Evolutionary conservation across 805 yeast genomes (phyloP).

Genomic region (Candida tammaniensis): DNA sequence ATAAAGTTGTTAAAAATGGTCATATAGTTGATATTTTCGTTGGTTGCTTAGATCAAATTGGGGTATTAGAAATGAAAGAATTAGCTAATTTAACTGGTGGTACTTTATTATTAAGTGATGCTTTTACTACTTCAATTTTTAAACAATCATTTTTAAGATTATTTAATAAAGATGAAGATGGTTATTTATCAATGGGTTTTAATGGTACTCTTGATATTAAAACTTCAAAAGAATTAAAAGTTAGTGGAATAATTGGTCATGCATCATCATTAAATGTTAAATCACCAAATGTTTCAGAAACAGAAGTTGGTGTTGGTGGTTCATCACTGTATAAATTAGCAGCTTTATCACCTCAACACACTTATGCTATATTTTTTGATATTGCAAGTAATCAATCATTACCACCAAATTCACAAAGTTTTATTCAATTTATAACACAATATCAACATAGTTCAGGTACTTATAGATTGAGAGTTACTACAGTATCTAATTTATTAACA

Average conservation of each 20-base stretch:
- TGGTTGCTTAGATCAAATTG: constrained; percentile 70
- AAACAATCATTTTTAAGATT: constrained; percentile 60
- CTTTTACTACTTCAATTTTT: constrained; percentile 65
- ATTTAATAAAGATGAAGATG: constrained; percentile 36
- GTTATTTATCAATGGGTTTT: constrained; percentile 48
- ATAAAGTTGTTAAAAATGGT: constrained; percentile 46
- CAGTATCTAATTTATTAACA: constrained; percentile 45
- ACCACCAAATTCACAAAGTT: constrained; percentile 28
- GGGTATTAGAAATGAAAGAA: constrained; percentile 63
- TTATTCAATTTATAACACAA: constrained; percentile 54
- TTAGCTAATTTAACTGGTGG: constrained; percentile 62
- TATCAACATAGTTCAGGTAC: constrained; percentile 63
- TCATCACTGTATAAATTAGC: constrained; percentile 84
- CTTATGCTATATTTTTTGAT: constrained; percentile 60
- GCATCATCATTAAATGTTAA: constrained; percentile 59
- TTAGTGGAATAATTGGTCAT: constrained; percentile 64
- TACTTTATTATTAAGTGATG: constrained; percentile 57
- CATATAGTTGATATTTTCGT: constrained; percentile 56
- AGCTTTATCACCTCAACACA: constrained; percentile 52
- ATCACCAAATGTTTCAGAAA: constrained; percentile 77
- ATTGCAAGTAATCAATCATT: constrained; percentile 32
- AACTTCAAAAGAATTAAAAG: constrained; percentile 46
- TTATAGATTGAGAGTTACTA: constrained; percentile 59
- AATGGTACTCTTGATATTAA: constrained; percentile 61
- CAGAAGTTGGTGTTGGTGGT: constrained; percentile 93